Conservation (phyloP, 257 asterid species). For the Jacaranda mimosifolia region DNA sequence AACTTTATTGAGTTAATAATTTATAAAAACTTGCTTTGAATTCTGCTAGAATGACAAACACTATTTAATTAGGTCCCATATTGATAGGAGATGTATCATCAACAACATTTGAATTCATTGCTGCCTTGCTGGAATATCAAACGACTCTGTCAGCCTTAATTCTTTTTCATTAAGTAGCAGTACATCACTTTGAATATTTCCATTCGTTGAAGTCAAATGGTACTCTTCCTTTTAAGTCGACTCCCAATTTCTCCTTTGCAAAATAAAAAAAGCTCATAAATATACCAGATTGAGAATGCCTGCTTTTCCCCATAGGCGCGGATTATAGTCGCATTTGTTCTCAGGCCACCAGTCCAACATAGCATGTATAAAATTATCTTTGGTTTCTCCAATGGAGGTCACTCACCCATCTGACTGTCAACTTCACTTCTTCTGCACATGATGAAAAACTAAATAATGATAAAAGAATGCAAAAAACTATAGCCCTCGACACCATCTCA, state of each 20-base stretch:
- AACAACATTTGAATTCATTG: slow-evolving; percentile 46
- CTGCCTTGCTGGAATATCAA: slow-evolving; percentile 54
- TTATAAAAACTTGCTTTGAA: slow-evolving; percentile 42
- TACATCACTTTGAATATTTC: slow-evolving; percentile 60
- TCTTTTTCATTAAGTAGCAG: slow-evolving; percentile 60
- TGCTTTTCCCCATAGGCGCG: slow-evolving; percentile 76
- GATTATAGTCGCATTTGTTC: slow-evolving; percentile 66
- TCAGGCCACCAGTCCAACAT: slow-evolving; percentile 92
- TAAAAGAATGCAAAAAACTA: slow-evolving; percentile 31
- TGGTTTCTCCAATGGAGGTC: slow-evolving; percentile 47
- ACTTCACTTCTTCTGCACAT: slow-evolving; percentile 50
- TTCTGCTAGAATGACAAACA: slow-evolving; percentile 51
- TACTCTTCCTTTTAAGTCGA: slow-evolving; percentile 41
- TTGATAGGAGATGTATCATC: slow-evolving; percentile 42
- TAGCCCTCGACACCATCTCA: slow-evolving; percentile 43
- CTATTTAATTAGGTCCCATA: slow-evolving; percentile 49
- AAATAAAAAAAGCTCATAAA: too few relatives aligned
- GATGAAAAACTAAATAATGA: slow-evolving; percentile 38
- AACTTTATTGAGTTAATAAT: too few relatives aligned
- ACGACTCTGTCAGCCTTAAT: slow-evolving; percentile 52
- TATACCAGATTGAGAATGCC: slow-evolving; percentile 69
- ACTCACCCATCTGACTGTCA: slow-evolving; percentile 7
- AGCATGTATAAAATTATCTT: slow-evolving; percentile 70
- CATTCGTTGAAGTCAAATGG: slow-evolving; percentile 59
- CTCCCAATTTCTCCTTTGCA: too few relatives aligned